Conservation (phyloP, 345 rosid genomes). For the Balakata baccata region DNA sequence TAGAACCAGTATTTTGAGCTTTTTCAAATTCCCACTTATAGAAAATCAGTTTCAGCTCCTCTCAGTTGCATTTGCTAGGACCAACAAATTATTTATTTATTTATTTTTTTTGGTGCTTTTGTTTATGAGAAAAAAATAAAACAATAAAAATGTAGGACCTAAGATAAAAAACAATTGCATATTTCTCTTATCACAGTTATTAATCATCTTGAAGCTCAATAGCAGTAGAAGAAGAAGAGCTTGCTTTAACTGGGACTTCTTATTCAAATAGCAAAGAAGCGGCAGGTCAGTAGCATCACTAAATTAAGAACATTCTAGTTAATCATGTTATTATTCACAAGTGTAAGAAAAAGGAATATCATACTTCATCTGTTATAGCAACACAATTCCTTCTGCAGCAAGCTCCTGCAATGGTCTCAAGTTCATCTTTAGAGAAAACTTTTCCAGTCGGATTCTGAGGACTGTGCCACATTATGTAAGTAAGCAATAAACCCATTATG, state of each 20-base stretch:
- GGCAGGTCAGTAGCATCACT: neutral
- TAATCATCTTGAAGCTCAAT: neutral
- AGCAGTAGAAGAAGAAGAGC: neutral
- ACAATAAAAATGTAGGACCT: neutral
- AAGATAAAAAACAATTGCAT: neutral
- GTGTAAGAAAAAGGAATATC: conserved; percentile 14
- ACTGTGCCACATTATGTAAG: conserved; percentile 39
- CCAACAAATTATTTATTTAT: no score
- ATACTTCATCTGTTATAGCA: conserved; percentile 61
- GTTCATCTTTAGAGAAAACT: conserved; percentile 53
- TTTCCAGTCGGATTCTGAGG: conserved; percentile 78
- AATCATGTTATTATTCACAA: conserved; percentile 10
- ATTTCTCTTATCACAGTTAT: neutral
- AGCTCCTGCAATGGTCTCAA: conserved; percentile 45
- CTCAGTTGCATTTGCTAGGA: neutral
- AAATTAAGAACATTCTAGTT: neutral
- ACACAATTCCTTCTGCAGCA: conserved; percentile 54
- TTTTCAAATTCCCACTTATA: neutral
- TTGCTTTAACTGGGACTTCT: neutral
- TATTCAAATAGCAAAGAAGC: conserved; percentile 3
- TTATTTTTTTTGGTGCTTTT: neutral
- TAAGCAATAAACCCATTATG: conserved; percentile 3
- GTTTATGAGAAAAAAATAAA: neutral
- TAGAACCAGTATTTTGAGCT: neutral
- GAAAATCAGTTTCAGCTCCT: neutral